phyloP scores from a whole-genome alignment of 2,329 filamentous ascomycete genomes.

The Colletotrichum tamarilloi region DNA sequence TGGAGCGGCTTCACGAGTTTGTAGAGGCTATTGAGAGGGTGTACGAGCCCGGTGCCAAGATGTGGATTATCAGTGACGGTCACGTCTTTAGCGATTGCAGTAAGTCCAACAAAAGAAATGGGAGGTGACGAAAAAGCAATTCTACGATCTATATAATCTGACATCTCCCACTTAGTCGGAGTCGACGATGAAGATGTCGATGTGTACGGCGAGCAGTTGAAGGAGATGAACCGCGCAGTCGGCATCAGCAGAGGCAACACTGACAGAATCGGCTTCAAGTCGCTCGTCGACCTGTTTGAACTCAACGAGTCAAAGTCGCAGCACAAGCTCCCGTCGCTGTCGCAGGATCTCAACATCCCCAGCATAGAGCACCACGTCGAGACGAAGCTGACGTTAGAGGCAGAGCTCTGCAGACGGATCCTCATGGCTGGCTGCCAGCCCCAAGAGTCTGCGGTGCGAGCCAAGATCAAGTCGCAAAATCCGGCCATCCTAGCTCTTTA shows the following conservation, averaged over 20 bases:
- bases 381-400: conserved; percentile 41
- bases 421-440: conserved; percentile 49
- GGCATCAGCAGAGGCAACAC: conserved; percentile 38
- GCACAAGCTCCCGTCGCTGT: conserved; percentile 16
- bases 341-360: conserved; percentile 39
- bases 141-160: neutral
- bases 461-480: conserved; percentile 43
- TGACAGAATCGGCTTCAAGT: conserved; percentile 43
- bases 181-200: conserved; percentile 56
- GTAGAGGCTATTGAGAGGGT: conserved; percentile 42
- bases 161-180: conserved; percentile 43
- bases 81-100: conserved; percentile 56
- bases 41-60: conserved; percentile 46
- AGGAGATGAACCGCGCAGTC: conserved; percentile 48
- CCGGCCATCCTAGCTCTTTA: conserved; percentile 61
- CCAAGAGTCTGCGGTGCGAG: conserved; percentile 41
- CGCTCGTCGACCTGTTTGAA: conserved; percentile 45
- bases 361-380: conserved; percentile 48
- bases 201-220: conserved; percentile 49
- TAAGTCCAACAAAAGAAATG: conserved; percentile 35
- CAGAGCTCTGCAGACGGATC: conserved; percentile 46
- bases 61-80: conserved; percentile 53
- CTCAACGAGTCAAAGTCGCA: conserved; percentile 47
- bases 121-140: neutral
- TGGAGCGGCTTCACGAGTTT: conserved; percentile 45